Evolutionary conservation across 306 rosid genomes (phyloP).

Genomic region (Casuarina glauca): DNA sequence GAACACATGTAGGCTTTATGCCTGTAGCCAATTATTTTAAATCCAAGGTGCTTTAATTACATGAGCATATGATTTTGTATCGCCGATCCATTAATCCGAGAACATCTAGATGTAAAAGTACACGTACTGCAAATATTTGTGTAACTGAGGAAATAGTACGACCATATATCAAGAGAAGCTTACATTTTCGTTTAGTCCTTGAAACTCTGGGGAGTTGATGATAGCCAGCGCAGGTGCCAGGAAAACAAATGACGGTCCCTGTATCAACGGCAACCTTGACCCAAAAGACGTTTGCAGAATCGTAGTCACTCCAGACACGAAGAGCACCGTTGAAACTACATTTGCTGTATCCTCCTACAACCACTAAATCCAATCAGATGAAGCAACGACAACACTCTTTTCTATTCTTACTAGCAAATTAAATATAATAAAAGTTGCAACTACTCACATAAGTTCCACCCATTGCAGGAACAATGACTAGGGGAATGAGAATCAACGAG

Average conservation of each 20-base stretch:
- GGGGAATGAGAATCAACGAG: conserved; percentile 87
- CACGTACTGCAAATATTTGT: not conserved
- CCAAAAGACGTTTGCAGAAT: conserved; percentile 84
- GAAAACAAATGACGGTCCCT: conserved; percentile 93
- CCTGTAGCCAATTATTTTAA: not conserved
- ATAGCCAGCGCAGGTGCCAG: conserved; percentile 84
- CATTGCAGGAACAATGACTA: conserved; percentile 97
- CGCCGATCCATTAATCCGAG: not conserved
- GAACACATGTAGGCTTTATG: not conserved
- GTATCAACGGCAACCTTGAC: conserved; percentile 91
- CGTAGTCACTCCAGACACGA: conserved; percentile 83
- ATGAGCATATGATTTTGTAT: not conserved
- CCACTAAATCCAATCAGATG: conserved; percentile 57
- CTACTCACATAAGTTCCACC: conserved; percentile 91
- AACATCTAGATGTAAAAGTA: not conserved
- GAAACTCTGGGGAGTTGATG: conserved; percentile 87
- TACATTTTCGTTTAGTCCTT: conserved; percentile 80
- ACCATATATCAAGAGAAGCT: conserved; percentile 30
- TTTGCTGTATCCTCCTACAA: conserved; percentile 84
- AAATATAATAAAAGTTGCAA: not conserved
- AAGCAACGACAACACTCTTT: conserved; percentile 28
- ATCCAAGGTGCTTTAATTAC: not conserved
- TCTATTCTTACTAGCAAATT: not conserved
- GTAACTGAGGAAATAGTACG: not conserved
- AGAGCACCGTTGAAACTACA: conserved; percentile 92